Evolutionary conservation across 208 protist species (phyloP).

Genomic region (Angomonas ambiguus): DNA sequence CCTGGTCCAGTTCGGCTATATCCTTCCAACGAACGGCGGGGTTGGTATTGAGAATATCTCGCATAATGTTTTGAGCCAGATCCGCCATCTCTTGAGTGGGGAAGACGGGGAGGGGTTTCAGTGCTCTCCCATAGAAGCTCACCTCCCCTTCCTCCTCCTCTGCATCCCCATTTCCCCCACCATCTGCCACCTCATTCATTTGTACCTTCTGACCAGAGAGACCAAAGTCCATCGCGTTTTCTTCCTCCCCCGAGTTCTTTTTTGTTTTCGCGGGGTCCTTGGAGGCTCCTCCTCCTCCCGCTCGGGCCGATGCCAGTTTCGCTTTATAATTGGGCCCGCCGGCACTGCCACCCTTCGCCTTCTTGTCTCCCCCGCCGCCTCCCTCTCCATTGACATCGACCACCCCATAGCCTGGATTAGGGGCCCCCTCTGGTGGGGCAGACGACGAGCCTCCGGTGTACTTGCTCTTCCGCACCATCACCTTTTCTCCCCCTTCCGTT

Average conservation of each 20-base stretch:
- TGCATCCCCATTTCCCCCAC: background rate
- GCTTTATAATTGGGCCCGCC: background rate
- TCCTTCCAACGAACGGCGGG: conserved; percentile 85
- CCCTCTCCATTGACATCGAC: conserved; percentile 4
- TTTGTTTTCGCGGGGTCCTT: background rate
- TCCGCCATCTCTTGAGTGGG: conserved; percentile 71
- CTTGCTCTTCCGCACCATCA: conserved; percentile 28
- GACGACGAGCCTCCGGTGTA: background rate
- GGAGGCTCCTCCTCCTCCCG: conserved; percentile 5
- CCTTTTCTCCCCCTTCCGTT: conserved; percentile 32
- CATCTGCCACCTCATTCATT: background rate
- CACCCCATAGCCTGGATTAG: conserved; percentile 11
- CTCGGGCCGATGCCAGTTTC: conserved; percentile 16
- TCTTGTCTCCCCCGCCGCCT: background rate
- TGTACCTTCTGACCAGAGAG: conserved; percentile 24
- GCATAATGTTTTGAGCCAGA: conserved; percentile 69
- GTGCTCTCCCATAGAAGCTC: conserved; percentile 38
- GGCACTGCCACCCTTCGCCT: background rate
- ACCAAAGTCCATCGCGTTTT: conserved; percentile 9
- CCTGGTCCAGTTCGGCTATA: conserved; percentile 89
- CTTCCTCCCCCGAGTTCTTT: background rate
- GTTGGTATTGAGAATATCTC: conserved; percentile 87
- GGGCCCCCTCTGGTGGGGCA: background rate
- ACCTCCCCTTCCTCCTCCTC: conserved; percentile 14
- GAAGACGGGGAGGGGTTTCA: conserved; percentile 80